phyloP scores from a whole-genome alignment of 805 yeast genomes.

The Starmerella geochares region DNA sequence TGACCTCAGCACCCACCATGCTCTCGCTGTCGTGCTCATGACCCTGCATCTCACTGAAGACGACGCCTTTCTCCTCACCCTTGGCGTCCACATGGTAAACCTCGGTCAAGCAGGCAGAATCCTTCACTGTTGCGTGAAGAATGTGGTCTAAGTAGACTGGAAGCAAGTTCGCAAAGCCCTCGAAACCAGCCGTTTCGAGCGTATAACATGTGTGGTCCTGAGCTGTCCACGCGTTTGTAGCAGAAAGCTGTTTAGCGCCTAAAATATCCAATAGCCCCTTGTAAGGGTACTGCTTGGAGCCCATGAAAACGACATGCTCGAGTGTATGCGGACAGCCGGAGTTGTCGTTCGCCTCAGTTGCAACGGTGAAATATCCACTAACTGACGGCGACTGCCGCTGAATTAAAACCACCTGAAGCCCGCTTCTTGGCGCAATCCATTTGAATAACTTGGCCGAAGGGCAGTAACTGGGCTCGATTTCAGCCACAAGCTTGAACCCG shows the following conservation, averaged over 20 bases:
- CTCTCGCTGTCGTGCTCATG: slow-evolving; percentile 68
- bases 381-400: slow-evolving; percentile 75
- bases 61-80: slow-evolving; percentile 91
- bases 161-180: slow-evolving; percentile 70
- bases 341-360: slow-evolving; percentile 79
- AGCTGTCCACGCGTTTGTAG: slow-evolving; percentile 94
- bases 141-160: slow-evolving; percentile 89
- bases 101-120: slow-evolving; percentile 84
- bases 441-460: slow-evolving; percentile 33
- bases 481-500: slow-evolving; percentile 21
- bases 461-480: slow-evolving; percentile 23
- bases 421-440: slow-evolving; percentile 72
- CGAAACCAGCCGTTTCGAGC: slow-evolving; percentile 89
- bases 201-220: slow-evolving; percentile 94
- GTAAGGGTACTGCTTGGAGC: slow-evolving; percentile 77
- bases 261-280: slow-evolving; percentile 82
- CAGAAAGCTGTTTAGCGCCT: slow-evolving; percentile 72
- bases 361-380: slow-evolving; percentile 90
- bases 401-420: slow-evolving; percentile 67
- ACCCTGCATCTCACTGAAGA: slow-evolving; percentile 94
- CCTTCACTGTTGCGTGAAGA: slow-evolving; percentile 72
- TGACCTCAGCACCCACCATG: slow-evolving; percentile 35
- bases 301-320: slow-evolving; percentile 92
- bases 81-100: slow-evolving; percentile 89
- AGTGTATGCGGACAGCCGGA: slow-evolving; percentile 92